Conservation (phyloP, 352 stramenopile species). For the Globisporangium spiculum region DNA sequence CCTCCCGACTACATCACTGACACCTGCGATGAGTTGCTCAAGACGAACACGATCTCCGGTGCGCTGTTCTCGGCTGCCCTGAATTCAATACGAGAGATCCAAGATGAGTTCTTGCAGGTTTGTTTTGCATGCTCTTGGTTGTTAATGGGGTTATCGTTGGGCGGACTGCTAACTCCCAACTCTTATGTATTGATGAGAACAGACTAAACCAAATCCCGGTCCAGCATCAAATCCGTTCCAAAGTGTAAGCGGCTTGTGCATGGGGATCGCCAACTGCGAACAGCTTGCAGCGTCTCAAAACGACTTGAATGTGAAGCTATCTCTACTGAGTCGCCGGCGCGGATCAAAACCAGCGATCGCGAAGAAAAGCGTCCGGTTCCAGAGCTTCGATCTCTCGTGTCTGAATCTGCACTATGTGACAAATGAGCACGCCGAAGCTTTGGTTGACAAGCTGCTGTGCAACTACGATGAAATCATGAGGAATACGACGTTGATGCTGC, state of each 20-base stretch:
- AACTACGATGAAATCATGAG: constrained; percentile 43
- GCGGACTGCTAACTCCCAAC: neutral
- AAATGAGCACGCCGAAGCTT: constrained; percentile 32
- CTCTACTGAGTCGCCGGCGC: constrained; percentile 15
- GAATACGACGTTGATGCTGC: constrained; percentile 25
- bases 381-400: constrained; percentile 63
- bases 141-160: neutral
- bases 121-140: neutral
- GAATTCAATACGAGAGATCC: constrained; percentile 30
- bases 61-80: constrained; percentile 37
- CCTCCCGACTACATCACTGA: constrained; percentile 23
- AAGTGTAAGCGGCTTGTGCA: constrained; percentile 27
- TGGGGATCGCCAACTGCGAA: constrained; percentile 39
- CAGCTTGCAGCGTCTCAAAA: constrained; percentile 30
- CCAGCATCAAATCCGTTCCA: constrained; percentile 19
- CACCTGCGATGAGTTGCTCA: constrained; percentile 32
- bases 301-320: constrained; percentile 16
- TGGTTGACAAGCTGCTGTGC: constrained; percentile 44
- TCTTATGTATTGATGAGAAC: neutral
- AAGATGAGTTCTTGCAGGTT: constrained; percentile 16
- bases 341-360: constrained; percentile 8
- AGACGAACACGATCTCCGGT: constrained; percentile 39
- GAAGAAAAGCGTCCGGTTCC: constrained; percentile 56
- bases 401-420: constrained; percentile 56
- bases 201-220: neutral